Evolutionary conservation across 202 grass and related monocot species (phyloP), one percentile per base, ranked within the genome.

Genomic region (Sporobolus alterniflorus): DNA sequence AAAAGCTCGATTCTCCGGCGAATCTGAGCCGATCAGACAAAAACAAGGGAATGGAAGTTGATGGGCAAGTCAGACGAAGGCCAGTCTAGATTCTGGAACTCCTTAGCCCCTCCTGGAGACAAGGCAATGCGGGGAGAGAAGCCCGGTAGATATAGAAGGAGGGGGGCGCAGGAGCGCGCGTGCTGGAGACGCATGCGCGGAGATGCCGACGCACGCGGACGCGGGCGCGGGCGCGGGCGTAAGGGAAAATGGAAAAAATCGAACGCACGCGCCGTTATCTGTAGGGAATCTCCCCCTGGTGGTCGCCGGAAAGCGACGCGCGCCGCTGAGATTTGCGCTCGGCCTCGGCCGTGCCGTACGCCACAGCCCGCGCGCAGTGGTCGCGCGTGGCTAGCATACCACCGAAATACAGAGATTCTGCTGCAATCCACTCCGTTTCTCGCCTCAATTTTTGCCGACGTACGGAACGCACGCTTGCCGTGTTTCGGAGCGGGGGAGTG

Each of bases 231-330:
- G 3, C 11, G 31, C 15, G 7, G 43, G 50, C 79, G 68, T 68
- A 60, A 39, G 55, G 56, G 29, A 73, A 82, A 69, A 54, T 41
- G 46, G 31, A 31, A 3, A 46, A 14, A 5, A 16, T 17, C 21
- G 57, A 61, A 7, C 77, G 20, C 5, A 61, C 64, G 78, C 64
- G 86, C 62, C 87, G 81, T 81, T 80, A 75, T 74, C 86, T 62
- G 50, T n/a, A n/a, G 33, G 7, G 31, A 65, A 65, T 17, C 3
- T 33, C 24, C 78, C 40, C 18, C 79, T 56, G 54, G 81, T 80
- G 80, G 50, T 54, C 74, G 46, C 56, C 44, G 39, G 26, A 82
- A 73, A 67, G 74, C 75, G 75, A 73, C 86, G 42, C 61, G 24
- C 41, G 54, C 33, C 67, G 2, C 22, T 9, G 34, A 12, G 36